Percentiles rank a stretch among this genome's conserved stretches.
Conservation (phyloP, 2,329 filamentous ascomycete species). For the Colletotrichum trifolii region DNA sequence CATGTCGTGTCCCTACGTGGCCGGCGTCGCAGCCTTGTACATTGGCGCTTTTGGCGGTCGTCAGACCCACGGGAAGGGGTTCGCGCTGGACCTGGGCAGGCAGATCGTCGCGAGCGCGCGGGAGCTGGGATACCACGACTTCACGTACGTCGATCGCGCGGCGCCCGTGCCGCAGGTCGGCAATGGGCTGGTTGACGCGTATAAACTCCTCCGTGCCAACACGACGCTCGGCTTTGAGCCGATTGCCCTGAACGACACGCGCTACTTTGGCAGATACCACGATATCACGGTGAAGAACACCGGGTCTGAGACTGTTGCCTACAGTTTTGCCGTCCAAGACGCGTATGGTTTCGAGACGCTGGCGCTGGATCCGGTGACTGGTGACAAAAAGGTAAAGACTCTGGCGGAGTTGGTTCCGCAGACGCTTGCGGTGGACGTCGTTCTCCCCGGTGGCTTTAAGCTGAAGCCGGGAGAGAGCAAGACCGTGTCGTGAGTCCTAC, state of each 20-base stretch:
- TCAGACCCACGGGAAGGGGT: conserved; percentile 43
- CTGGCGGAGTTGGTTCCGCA: conserved; percentile 30
- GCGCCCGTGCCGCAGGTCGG: conserved; percentile 53
- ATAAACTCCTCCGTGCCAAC: conserved; percentile 51
- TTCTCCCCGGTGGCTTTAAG: conserved; percentile 38
- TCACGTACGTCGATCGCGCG: conserved; percentile 37
- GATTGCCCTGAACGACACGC: conserved; percentile 58
- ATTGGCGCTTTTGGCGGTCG: conserved; percentile 47
- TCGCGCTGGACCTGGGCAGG: conserved; percentile 42
- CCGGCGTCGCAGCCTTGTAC: conserved; percentile 53
- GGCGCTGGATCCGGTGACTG: conserved; percentile 24
- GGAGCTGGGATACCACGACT: conserved; percentile 42
- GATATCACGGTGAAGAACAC: conserved; percentile 49
- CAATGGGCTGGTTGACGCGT: conserved; percentile 54
- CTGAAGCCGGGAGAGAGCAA: conserved; percentile 41
- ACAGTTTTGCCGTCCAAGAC: conserved; percentile 43
- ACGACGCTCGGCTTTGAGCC: conserved; percentile 51
- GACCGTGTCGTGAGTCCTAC: conserved; percentile 34
- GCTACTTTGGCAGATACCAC: conserved; percentile 46
- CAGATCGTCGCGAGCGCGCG: conserved; percentile 48
- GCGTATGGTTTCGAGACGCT: conserved; percentile 51
- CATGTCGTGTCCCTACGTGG: conserved; percentile 60
- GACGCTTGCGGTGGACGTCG: conserved; percentile 32
- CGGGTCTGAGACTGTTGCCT: conserved; percentile 47
- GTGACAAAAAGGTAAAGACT: background rate